A percentile compares a stretch with the other conserved stretches of the same genome.
Evolutionary conservation across 192 early-diverging fungal species (phyloP).

Genomic region (Podila epicladia): DNA sequence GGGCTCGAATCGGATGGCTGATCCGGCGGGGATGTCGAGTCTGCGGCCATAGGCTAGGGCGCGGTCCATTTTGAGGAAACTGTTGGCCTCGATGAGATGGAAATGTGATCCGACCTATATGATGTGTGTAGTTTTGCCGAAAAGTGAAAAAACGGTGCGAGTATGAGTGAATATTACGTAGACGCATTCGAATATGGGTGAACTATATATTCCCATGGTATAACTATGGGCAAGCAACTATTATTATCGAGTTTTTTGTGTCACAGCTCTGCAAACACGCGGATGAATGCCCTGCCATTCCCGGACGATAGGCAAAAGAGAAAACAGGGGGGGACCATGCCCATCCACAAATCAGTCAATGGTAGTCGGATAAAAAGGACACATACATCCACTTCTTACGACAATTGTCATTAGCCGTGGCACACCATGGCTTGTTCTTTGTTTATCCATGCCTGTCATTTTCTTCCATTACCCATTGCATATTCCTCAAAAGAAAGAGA

Average conservation of each 20-base stretch:
- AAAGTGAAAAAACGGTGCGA: not conserved
- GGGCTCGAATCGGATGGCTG: slow-evolving; percentile 95
- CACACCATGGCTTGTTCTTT: no score
- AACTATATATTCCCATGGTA: not conserved
- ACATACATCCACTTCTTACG: no score
- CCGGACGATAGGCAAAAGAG: not conserved
- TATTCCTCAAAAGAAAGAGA: no score
- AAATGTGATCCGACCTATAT: slow-evolving; percentile 92
- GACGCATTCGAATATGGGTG: no score
- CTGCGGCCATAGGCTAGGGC: slow-evolving; percentile 83
- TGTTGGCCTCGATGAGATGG: slow-evolving; percentile 96
- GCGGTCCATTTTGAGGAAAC: slow-evolving; percentile 85
- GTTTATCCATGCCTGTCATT: no score
- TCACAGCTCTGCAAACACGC: slow-evolving; percentile 2
- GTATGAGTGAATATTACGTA: not conserved
- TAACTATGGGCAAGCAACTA: not conserved
- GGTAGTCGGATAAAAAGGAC: no score
- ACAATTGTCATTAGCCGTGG: no score
- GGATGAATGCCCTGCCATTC: not conserved
- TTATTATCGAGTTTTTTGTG: not conserved
- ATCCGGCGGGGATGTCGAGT: slow-evolving; percentile 94
- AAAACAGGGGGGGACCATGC: no score
- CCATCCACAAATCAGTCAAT: no score
- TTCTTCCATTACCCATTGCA: no score
- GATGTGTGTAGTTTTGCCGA: not conserved